Conservation (phyloP, 2,329 filamentous ascomycete genomes). For the Cladosporium oxysporum region DNA sequence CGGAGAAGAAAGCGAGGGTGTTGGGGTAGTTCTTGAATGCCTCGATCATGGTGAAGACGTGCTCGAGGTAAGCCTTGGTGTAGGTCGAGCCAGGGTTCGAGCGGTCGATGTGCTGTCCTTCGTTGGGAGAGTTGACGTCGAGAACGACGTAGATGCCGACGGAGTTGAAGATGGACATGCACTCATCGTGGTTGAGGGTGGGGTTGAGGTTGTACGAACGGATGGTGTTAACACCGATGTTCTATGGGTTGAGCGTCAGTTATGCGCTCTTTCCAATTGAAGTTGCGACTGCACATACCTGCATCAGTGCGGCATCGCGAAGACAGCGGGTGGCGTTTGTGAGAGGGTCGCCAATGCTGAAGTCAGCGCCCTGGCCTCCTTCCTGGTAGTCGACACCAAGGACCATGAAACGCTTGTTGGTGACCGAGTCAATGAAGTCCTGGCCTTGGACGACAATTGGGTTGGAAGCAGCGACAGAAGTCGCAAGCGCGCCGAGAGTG, state of each 20-base stretch:
- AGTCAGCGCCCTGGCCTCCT: slow-evolving; percentile 61
- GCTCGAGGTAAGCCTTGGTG: slow-evolving; percentile 55
- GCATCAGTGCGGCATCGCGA: slow-evolving; percentile 65
- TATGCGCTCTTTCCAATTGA: neutral
- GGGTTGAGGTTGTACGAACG: slow-evolving; percentile 66
- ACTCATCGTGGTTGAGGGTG: slow-evolving; percentile 60
- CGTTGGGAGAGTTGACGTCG: slow-evolving; percentile 64
- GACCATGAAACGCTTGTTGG: slow-evolving; percentile 61
- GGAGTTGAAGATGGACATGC: slow-evolving; percentile 65
- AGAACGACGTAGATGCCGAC: slow-evolving; percentile 68
- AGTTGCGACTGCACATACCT: slow-evolving; percentile 33
- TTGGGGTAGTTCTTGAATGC: slow-evolving; percentile 68
- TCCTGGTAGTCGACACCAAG: slow-evolving; percentile 67
- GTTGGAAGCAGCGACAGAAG: slow-evolving; percentile 51
- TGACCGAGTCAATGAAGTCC: slow-evolving; percentile 62
- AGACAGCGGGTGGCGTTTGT: slow-evolving; percentile 60
- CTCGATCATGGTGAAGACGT: slow-evolving; percentile 65
- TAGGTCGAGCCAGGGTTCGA: slow-evolving; percentile 57
- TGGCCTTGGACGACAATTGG: slow-evolving; percentile 59
- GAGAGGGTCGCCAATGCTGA: slow-evolving; percentile 55
- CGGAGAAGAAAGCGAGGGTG: slow-evolving; percentile 66
- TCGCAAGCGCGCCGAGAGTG: slow-evolving; percentile 24
- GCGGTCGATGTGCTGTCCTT: slow-evolving; percentile 59
- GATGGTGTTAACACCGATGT: slow-evolving; percentile 65
- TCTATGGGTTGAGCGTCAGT: slow-evolving; percentile 17